Base-by-base conservation (phyloP, 768 basidiomycete species). In the Calocera viscosa region DNA sequence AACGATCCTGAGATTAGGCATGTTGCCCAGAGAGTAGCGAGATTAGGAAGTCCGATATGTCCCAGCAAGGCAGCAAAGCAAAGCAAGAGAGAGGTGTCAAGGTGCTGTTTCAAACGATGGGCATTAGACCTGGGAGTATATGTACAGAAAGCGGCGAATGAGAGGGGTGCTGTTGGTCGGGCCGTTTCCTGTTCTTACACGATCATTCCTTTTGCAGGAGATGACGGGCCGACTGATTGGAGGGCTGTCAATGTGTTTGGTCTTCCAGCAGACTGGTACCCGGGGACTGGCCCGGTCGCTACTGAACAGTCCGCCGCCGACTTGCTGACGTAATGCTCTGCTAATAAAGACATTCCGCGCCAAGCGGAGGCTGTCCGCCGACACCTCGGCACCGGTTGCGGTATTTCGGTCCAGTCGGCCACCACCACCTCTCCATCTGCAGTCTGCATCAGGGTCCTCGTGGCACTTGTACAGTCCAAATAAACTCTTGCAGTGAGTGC, bases 1-100 rank as follows among this genome's bases (percentile, higher is more conserved):
- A 16, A 39, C 65, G 30, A 66, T 28, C 30, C 30, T 60, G 53
- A 60, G 53, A 32, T 60, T 32, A 32, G 53, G 53, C 53, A 60
- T 60, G 53, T 5, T 19, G 53, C 14, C 14, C 24, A 19, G 30
- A 60, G 19, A 2, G 53, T 60, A 60, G 14, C 22, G 43, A 53
- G 26, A 32, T 49, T 35, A 65, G 26, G 14, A 16, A 28, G 8
- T 47, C 17, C 40, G 47, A 41, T 2, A 66, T 53, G 65, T 34
- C 43, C 26, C 33, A 41, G 65, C 47, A 34, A 16, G 28, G 43
- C 43, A 47, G 47, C 19, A 5, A 17, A 34, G 39, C 7, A 43
- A 11, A 28, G 68, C 19, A 16, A 66, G 11, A 24, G n/a, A 8
- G 65, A n/a, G 19, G 2, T 14, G 28, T 26, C 19, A 16, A n/a